phyloP scores from a whole-genome alignment of 768 basidiomycete genomes.

The Lactarius quietus region DNA sequence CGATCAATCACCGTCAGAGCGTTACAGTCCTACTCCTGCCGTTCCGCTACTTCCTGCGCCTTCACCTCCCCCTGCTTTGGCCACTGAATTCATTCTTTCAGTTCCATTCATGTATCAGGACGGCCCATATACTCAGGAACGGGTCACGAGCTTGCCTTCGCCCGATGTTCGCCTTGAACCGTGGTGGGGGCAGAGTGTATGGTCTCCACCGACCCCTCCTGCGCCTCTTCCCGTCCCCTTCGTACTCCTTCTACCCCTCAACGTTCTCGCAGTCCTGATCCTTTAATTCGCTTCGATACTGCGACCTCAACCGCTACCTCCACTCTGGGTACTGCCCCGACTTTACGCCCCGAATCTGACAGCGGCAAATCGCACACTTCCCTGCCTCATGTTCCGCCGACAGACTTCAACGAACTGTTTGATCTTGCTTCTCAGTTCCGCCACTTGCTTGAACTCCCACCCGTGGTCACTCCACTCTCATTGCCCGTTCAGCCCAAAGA shows the following conservation, averaged over 20 bases:
- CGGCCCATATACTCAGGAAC: background rate
- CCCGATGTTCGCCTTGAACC: background rate
- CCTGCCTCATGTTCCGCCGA: slow-evolving; percentile 25
- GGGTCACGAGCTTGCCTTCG: slow-evolving; percentile 1
- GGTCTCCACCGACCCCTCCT: slow-evolving; percentile 20
- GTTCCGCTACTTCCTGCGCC: slow-evolving; percentile 20
- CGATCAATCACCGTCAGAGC: background rate
- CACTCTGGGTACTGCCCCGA: background rate
- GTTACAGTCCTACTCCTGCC: background rate
- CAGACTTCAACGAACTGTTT: slow-evolving; percentile 26
- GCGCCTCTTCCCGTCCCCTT: slow-evolving; percentile 18
- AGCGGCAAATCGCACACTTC: slow-evolving; percentile 2
- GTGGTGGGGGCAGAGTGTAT: slow-evolving; percentile 20
- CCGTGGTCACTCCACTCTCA: slow-evolving; percentile 12
- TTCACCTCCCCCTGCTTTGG: slow-evolving; percentile 18
- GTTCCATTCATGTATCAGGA: slow-evolving; percentile 15
- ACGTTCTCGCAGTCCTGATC: slow-evolving; percentile 15
- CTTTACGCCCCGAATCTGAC: slow-evolving; percentile 1
- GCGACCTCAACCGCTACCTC: background rate
- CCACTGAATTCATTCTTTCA: slow-evolving; percentile 12
- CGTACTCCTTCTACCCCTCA: slow-evolving; percentile 15
- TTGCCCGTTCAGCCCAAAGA: background rate
- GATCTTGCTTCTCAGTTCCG: slow-evolving; percentile 27
- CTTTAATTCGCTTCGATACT: slow-evolving; percentile 3
- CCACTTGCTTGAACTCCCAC: slow-evolving; percentile 25